Evolutionary conservation across 2,329 filamentous ascomycete species (phyloP), one percentile per base, ranked within the genome.

Genomic region (Claviceps humidiphila): DNA sequence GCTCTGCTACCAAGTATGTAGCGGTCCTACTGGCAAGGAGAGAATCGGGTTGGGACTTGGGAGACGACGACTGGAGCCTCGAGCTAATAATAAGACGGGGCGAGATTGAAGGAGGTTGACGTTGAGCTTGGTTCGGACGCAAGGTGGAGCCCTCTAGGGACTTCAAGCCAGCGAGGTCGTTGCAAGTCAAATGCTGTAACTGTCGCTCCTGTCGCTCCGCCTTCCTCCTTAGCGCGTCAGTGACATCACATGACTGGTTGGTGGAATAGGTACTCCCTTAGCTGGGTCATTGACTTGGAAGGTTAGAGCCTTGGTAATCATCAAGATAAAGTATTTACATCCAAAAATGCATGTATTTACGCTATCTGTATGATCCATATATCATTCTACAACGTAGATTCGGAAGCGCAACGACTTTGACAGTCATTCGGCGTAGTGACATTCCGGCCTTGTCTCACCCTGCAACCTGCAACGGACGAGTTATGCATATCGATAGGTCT

Each of bases 181-280:
- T 54, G 50, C 30, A 46, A 16, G 42, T 37, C 16, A 20, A 22
- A 9, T n/a, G 24, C n/a, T 45, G n/a, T 24, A 30, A 34, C 30
- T 34, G 30, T 34, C 30, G 30, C 30, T 34, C 30, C 30, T 34
- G 30, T 34, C 30, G 30, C 30, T 34, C 30, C 30, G 30, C 30
- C 30, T 16, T 14, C 8, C 8, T 17, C 8, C 7, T 11, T 5
- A 26, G 44, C 41, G 26, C 20, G 38, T 26, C 34, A 55, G 64
- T 66, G 64, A 68, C 66, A 66, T 69, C 66, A 68, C 67, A 68
- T 69, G 67, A 69, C 66, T 67, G 30, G 45, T 34, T 9, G 14
- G 26, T 46, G 14, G 22, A 42, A 22, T 42, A 20, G 17, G 17
- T 20, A 42, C 17, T 42, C 1, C 30, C 30, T 34, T 34, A 34